Evolutionary conservation across 2,329 filamentous ascomycete genomes (phyloP).

Genomic region (Intubia oerlemansii): DNA sequence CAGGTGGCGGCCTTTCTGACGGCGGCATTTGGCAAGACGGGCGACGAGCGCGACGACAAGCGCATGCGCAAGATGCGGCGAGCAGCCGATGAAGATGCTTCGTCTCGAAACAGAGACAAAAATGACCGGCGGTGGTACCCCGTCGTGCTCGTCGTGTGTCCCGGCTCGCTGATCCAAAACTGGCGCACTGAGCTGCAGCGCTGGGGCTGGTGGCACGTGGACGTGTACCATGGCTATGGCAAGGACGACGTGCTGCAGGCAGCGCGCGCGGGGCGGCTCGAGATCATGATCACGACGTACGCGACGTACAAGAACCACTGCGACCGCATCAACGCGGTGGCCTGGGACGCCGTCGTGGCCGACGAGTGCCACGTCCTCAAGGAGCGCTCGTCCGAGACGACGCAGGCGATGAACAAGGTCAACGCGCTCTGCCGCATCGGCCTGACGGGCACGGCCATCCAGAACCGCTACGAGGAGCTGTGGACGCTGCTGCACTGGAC

Average conservation of each 20-base stretch:
- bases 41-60: constrained; percentile 65
- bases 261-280: constrained; percentile 54
- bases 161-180: constrained; percentile 71
- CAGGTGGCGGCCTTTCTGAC: constrained; percentile 87
- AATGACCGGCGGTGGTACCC: constrained; percentile 67
- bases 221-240: constrained; percentile 51
- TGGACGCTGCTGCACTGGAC: constrained; percentile 97
- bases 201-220: constrained; percentile 93
- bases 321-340: constrained; percentile 54
- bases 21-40: constrained; percentile 84
- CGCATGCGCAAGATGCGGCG: constrained; percentile 72
- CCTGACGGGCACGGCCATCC: constrained; percentile 85
- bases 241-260: constrained; percentile 52
- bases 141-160: constrained; percentile 66
- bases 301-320: constrained; percentile 66
- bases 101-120: too few relatives aligned
- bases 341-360: constrained; percentile 86
- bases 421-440: constrained; percentile 87
- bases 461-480: constrained; percentile 93
- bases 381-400: constrained; percentile 53
- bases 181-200: constrained; percentile 71
- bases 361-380: constrained; percentile 90
- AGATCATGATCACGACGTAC: constrained; percentile 91
- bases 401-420: constrained; percentile 70
- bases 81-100: constrained; percentile 13